Conservation (phyloP, 2,329 filamentous ascomycete species). For the Tolypocladium cylindrosporum region DNA sequence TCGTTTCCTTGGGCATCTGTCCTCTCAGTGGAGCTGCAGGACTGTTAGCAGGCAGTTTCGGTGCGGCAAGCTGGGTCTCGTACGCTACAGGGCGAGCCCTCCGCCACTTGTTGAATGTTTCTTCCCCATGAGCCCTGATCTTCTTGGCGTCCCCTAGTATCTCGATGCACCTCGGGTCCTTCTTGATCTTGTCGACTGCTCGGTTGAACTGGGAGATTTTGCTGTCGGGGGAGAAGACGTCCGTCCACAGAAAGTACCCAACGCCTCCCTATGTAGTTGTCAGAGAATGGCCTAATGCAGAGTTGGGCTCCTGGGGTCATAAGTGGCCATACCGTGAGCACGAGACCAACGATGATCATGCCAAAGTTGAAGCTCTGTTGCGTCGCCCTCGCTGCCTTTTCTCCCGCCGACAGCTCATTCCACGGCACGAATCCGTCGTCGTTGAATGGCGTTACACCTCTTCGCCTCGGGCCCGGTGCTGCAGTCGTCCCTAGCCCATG, state of each 20-base stretch:
- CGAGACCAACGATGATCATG: constrained; percentile 63
- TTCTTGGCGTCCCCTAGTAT: constrained; percentile 66
- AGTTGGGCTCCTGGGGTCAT: not conserved
- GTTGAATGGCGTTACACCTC: constrained; percentile 71
- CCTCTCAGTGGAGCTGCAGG: constrained; percentile 48
- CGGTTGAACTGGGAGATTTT: constrained; percentile 84
- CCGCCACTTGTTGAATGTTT: constrained; percentile 74
- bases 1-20: constrained; percentile 68
- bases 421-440: constrained; percentile 78
- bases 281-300: not conserved
- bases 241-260: constrained; percentile 65
- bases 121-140: constrained; percentile 74
- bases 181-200: constrained; percentile 68
- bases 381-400: constrained; percentile 76
- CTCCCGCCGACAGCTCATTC: constrained; percentile 61
- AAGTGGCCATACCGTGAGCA: constrained; percentile 55
- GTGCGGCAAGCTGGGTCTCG: not conserved
- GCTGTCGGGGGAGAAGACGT: constrained; percentile 77
- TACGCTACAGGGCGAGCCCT: constrained; percentile 53
- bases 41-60: constrained; percentile 14
- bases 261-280: constrained; percentile 53
- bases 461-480: constrained; percentile 41
- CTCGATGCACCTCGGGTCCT: constrained; percentile 59
- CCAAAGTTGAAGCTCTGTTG: constrained; percentile 87
- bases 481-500: constrained; percentile 29